Conservation (phyloP, 2,329 filamentous ascomycete genomes). For the Amesomyces nigricolor region DNA sequence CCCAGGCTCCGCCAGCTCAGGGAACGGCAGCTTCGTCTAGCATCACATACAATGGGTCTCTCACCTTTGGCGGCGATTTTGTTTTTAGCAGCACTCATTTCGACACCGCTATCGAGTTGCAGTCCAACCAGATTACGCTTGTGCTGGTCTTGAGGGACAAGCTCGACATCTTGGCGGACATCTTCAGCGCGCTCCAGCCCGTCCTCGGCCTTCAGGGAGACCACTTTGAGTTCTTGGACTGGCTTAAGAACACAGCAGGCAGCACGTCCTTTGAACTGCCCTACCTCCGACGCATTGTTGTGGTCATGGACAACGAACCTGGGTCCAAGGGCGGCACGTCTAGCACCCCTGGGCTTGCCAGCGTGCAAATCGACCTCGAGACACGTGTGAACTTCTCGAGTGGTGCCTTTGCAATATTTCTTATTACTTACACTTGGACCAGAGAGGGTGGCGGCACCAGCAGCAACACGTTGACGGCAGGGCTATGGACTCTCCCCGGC, state of each 20-base stretch:
- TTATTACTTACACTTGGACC: constrained; percentile 6
- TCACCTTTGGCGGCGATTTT: constrained; percentile 7
- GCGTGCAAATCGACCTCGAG: constrained; percentile 8
- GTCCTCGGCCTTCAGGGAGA: constrained; percentile 4
- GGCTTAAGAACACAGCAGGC: constrained; percentile 1
- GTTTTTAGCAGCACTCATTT: constrained; percentile 1
- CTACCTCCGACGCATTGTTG: constrained; percentile 7
- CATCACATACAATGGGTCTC: constrained; percentile 4
- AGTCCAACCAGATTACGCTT: not conserved
- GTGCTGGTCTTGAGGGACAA: constrained; percentile 1
- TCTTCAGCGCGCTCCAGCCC: constrained; percentile 2
- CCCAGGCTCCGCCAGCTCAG: not conserved
- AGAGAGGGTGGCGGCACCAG: constrained; percentile 1
- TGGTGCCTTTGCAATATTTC: constrained; percentile 3
- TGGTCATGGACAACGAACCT: not conserved
- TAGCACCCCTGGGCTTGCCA: constrained; percentile 4
- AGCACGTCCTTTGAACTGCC: constrained; percentile 1
- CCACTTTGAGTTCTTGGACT: constrained; percentile 4
- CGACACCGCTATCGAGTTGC: constrained; percentile 2
- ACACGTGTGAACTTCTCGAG: constrained; percentile 8
- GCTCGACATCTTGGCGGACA: not conserved
- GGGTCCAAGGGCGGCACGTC: constrained; percentile 2
- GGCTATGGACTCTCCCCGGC: not conserved
- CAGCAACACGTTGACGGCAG: not conserved
- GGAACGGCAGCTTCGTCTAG: not conserved